A percentile compares a stretch with the other conserved stretches of the same genome.
phyloP scores from a whole-genome alignment of 2,329 filamentous ascomycete species.

The Penicillium concentricum region DNA sequence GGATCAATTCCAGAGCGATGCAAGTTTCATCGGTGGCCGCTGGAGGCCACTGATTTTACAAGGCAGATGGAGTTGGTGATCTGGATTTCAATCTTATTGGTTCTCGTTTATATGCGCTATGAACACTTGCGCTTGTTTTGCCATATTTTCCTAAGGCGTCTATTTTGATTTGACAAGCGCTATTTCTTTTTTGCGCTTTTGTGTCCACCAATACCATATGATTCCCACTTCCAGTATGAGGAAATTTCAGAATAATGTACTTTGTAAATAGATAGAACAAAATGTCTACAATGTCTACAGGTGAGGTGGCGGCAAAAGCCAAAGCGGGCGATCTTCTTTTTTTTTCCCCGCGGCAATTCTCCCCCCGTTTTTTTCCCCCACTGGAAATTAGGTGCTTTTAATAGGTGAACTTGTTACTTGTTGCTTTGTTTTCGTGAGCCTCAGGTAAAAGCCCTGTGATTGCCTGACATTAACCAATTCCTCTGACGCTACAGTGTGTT shows the following conservation, averaged over 20 bases:
- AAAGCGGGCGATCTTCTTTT: slow-evolving; percentile 14
- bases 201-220: slow-evolving; percentile 20
- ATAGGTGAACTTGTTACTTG: neutral
- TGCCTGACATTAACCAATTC: neutral
- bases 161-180: slow-evolving; percentile 13
- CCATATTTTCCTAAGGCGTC: slow-evolving; percentile 10
- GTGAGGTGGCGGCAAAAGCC: slow-evolving; percentile 16
- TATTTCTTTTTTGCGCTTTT: slow-evolving; percentile 9
- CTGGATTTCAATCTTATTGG: slow-evolving; percentile 11
- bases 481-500: neutral
- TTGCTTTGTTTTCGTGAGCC: too few relatives aligned
- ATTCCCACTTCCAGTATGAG: slow-evolving; percentile 14
- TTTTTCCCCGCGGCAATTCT: slow-evolving; percentile 19
- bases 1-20: slow-evolving; percentile 28
- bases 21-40: slow-evolving; percentile 20
- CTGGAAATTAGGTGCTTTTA: neutral
- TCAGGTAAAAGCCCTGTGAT: neutral
- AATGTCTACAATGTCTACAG: too few relatives aligned
- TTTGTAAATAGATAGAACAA: too few relatives aligned
- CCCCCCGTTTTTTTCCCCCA: neutral
- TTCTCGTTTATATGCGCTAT: slow-evolving; percentile 5
- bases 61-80: slow-evolving; percentile 29
- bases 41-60: slow-evolving; percentile 19
- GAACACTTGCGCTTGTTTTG: slow-evolving; percentile 8
- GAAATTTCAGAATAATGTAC: neutral